These are phyloP conservation scores for Aureobasidium sp. DNA, from an alignment of 2,329 filamentous ascomycete genomes.

Conservation along the genomic window DNA sequence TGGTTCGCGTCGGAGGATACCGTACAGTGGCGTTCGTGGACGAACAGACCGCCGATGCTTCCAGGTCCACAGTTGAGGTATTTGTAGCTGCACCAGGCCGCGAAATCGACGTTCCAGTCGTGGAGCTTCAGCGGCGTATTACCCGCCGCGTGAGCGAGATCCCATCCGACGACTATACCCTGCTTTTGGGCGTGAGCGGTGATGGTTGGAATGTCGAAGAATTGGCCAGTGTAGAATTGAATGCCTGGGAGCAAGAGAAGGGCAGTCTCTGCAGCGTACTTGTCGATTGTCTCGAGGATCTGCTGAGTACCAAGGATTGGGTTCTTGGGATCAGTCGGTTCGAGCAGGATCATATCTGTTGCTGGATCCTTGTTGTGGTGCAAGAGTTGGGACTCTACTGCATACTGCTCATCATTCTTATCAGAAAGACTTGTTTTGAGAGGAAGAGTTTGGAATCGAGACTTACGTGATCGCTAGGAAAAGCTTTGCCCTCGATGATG, in stretches of 20 bases:
- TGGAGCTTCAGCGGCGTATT: constrained; percentile 75
- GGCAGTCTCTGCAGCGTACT: constrained; percentile 65
- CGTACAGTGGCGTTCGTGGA: constrained; percentile 65
- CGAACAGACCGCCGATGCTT: constrained; percentile 70
- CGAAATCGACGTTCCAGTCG: constrained; percentile 88
- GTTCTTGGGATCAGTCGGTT: constrained; percentile 47
- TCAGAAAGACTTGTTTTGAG: too few relatives aligned
- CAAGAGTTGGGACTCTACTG: constrained; percentile 71
- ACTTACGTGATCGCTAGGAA: constrained; percentile 74
- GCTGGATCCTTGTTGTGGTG: constrained; percentile 62
- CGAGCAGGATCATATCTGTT: constrained; percentile 66
- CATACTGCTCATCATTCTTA: constrained; percentile 52
- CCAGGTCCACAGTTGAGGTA: constrained; percentile 85
- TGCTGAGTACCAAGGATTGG: constrained; percentile 63
- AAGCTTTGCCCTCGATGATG: constrained; percentile 82
- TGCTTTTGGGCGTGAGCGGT: constrained; percentile 66
- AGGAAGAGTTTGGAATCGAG: background rate
- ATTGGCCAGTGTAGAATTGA: constrained; percentile 87
- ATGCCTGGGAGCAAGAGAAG: constrained; percentile 77
- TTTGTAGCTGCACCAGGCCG: constrained; percentile 91
- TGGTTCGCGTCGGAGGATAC: constrained; percentile 37
- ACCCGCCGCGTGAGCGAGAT: constrained; percentile 77
- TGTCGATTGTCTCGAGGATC: constrained; percentile 66
- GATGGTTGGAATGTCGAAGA: constrained; percentile 74
- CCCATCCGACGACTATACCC: constrained; percentile 75